Base-by-base conservation (phyloP, 225 moss, liverwort and hornwort species). In the Pseudisothecium myosuroides region DNA sequence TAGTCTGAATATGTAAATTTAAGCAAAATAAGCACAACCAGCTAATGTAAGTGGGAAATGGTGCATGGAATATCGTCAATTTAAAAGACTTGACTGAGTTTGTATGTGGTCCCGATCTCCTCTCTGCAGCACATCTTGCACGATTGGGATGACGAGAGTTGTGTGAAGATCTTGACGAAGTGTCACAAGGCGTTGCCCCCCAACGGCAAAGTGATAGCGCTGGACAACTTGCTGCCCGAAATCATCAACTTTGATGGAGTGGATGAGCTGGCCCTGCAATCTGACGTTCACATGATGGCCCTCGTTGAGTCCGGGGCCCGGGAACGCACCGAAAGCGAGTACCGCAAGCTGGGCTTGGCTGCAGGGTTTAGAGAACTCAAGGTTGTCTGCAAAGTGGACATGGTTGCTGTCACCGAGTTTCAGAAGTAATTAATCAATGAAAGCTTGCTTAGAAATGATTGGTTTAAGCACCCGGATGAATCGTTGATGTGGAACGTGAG, bases 121-220 rank as follows among this genome's bases (percentile, higher is more conserved):
- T 71, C 32, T 79, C 29, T 59, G 29, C 72, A 93, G 92, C 58
- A 83, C 64, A 89, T 90, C 41, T 71, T 92, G 76, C 93, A 90
- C 18, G 89, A 93, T 41, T 92, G 92, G 93, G 66, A 90, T 27
- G 92, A 93, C 39, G 85, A 93, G 76, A 62, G 37, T 14, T 92
- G 90, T 69, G 18, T 92, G 62, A 77, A 88, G 81, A 71, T 93
- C 56, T 81, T 93, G 86, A 90, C 63, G 68, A 93, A 90, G 21
- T 90, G 93, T 60, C 59, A 72, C 56, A 12, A 62, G 32, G 92
- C 87, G 1, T 23, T 90, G 50, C 90, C 92, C 1, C 14, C 55
- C 0, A 2, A 80, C 7, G 93, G 93, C 79, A 93, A 92, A 86
- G 90, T 92, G 39, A 89, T 92, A 21, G 75, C 76, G 5, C 29